phyloP scores from a whole-genome alignment of 2,329 filamentous ascomycete genomes.

The Colletotrichum lupini region DNA sequence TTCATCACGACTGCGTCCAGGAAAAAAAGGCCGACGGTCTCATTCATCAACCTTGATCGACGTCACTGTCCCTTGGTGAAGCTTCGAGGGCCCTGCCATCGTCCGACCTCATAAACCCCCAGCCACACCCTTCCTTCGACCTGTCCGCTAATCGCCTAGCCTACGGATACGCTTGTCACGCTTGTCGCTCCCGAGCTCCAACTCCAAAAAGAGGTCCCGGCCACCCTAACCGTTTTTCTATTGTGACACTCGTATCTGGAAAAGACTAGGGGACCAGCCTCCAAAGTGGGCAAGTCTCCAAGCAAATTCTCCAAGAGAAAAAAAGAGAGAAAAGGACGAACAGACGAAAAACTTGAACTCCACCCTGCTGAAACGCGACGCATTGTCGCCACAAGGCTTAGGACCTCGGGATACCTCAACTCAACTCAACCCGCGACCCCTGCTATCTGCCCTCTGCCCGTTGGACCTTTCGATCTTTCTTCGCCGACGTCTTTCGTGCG shows the following conservation, averaged over 20 bases:
- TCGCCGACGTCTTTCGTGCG: background rate
- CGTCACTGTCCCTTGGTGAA: slow-evolving; percentile 1
- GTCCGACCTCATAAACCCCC: slow-evolving; percentile 18
- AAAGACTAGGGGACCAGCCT: background rate
- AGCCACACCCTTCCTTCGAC: background rate
- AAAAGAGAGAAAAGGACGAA: slow-evolving; percentile 5
- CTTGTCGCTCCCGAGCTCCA: background rate
- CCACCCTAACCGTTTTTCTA: background rate
- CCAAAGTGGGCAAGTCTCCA: background rate
- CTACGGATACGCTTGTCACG: background rate
- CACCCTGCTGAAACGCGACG: slow-evolving; percentile 34
- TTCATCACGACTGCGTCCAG: background rate
- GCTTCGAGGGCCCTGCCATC: background rate
- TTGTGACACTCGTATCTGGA: background rate
- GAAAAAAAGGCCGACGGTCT: background rate
- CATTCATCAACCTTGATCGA: background rate
- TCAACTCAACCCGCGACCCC: background rate
- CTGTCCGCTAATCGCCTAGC: background rate
- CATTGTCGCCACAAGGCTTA: slow-evolving; percentile 31
- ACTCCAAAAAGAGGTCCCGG: background rate
- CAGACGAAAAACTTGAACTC: slow-evolving; percentile 10
- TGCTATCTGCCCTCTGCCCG: background rate
- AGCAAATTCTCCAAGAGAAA: too few species aligned
- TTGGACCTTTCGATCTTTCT: background rate
- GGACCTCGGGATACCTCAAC: background rate